These are phyloP conservation scores for Cornus kousa DNA, from an alignment of 148 eudicot species.

Conservation along the genomic window DNA sequence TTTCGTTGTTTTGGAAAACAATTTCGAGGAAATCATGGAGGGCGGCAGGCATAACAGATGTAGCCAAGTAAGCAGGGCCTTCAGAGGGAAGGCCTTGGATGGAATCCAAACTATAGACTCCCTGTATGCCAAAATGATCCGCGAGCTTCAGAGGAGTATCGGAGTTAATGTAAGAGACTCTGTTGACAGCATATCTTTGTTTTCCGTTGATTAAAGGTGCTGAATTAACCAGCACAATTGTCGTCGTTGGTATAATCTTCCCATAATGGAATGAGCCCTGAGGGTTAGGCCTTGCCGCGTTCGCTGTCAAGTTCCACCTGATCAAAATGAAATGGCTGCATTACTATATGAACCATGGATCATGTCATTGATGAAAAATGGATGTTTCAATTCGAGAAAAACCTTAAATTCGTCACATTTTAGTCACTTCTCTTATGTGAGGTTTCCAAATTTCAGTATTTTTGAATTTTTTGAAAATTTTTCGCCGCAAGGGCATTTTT, in stretches of 20 bases:
- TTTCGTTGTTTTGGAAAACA: constrained; percentile 80
- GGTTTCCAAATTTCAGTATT: no score
- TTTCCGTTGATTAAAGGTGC: constrained; percentile 72
- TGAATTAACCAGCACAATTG: constrained; percentile 64
- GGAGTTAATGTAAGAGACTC: constrained; percentile 63
- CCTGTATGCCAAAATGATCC: constrained; percentile 80
- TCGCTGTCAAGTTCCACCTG: constrained; percentile 96
- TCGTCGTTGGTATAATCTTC: constrained; percentile 46
- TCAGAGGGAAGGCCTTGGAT: constrained; percentile 63
- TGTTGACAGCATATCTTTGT: constrained; percentile 76
- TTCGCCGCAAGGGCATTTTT: no score
- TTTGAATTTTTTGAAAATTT: no score
- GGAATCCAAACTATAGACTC: constrained; percentile 64
- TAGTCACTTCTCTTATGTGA: no score
- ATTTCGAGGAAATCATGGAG: constrained; percentile 82
- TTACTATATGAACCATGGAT: no score
- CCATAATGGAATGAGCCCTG: constrained; percentile 99
- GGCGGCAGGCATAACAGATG: constrained; percentile 55
- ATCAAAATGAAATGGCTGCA: background rate
- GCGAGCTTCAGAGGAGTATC: constrained; percentile 93
- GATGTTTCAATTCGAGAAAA: background rate
- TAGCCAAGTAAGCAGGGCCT: constrained; percentile 42
- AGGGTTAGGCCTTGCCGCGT: constrained; percentile 97
- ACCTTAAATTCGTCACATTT: no score
- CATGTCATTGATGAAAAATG: no score